Percentiles rank a stretch among this genome's conserved stretches.
Conservation (phyloP, 257 asterid genomes). For the Ilex asprella region DNA sequence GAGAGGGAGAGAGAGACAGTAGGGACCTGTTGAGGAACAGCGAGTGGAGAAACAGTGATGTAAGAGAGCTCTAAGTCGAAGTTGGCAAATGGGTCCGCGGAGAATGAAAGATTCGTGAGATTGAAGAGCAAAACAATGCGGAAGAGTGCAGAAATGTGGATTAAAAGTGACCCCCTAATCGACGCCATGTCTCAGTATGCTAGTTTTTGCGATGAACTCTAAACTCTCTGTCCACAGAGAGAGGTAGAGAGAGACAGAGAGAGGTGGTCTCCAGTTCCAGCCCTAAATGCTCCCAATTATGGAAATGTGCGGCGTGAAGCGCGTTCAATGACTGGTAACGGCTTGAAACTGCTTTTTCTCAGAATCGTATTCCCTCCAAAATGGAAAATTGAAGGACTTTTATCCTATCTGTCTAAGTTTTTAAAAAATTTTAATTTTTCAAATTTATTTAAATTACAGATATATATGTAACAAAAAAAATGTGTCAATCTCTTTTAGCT, state of each 20-base stretch:
- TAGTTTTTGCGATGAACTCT: no score
- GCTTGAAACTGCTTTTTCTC: background rate
- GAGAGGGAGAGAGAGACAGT: background rate
- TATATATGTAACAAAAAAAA: no score
- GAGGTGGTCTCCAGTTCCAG: background rate
- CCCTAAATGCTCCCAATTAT: background rate
- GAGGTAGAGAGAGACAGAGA: background rate
- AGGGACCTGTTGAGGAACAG: slow-evolving; percentile 89
- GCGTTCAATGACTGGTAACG: slow-evolving; percentile 22
- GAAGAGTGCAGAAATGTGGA: slow-evolving; percentile 13
- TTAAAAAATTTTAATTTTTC: no score
- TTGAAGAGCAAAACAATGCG: slow-evolving; percentile 22
- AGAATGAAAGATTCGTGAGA: slow-evolving; percentile 20
- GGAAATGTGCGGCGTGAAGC: slow-evolving; percentile 25
- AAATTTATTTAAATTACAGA: no score
- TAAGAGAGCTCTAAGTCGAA: slow-evolving; percentile 64
- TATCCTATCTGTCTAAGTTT: no score
- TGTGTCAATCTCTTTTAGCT: no score
- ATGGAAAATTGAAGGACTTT: no score
- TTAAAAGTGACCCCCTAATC: slow-evolving; percentile 11
- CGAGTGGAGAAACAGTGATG: slow-evolving; percentile 82
- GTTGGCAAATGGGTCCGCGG: slow-evolving; percentile 62
- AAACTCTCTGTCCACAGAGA: no score
- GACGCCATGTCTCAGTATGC: no score
- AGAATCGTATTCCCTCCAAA: no score